A percentile compares a stretch with the other conserved stretches of the same genome.
phyloP scores from a whole-genome alignment of 2,329 filamentous ascomycete genomes.

The Endoconidiophora polonica region DNA sequence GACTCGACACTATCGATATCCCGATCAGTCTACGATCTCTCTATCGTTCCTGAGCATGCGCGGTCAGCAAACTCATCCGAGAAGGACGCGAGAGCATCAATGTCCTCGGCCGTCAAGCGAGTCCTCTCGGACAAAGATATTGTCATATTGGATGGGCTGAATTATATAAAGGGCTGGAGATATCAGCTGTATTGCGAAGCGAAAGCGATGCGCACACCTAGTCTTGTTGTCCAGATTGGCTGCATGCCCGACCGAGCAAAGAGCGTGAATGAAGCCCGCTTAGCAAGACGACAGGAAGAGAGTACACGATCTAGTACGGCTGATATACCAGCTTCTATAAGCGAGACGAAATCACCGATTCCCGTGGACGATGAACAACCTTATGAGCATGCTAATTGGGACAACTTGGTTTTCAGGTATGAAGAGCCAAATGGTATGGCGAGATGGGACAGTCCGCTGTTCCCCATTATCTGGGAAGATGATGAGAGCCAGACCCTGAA shows the following conservation, averaged over 20 bases:
- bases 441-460: constrained; percentile 70
- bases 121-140: constrained; percentile 55
- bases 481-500: constrained; percentile 37
- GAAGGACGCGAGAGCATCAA: constrained; percentile 62
- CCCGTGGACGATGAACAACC: constrained; percentile 21
- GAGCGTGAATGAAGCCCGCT: constrained; percentile 42
- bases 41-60: constrained; percentile 36
- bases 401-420: constrained; percentile 66
- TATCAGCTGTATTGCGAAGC: constrained; percentile 78
- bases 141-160: constrained; percentile 63
- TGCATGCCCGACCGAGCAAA: constrained; percentile 35
- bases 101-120: constrained; percentile 66
- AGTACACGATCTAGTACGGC: neutral
- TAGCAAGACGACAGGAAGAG: constrained; percentile 18
- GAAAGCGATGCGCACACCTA: constrained; percentile 60
- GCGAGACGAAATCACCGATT: constrained; percentile 10
- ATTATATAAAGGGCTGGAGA: constrained; percentile 82
- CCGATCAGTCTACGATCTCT: constrained; percentile 53
- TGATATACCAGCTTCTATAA: neutral
- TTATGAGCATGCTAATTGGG: constrained; percentile 46
- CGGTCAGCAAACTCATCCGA: constrained; percentile 59
- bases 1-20: constrained; percentile 55
- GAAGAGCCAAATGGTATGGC: constrained; percentile 78
- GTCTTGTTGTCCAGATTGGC: constrained; percentile 54
- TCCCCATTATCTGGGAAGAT: constrained; percentile 65